Evolutionary conservation across 768 basidiomycete species (phyloP), one percentile per base, ranked within the genome.

Genomic region (Suillus fuscotomentosus): DNA sequence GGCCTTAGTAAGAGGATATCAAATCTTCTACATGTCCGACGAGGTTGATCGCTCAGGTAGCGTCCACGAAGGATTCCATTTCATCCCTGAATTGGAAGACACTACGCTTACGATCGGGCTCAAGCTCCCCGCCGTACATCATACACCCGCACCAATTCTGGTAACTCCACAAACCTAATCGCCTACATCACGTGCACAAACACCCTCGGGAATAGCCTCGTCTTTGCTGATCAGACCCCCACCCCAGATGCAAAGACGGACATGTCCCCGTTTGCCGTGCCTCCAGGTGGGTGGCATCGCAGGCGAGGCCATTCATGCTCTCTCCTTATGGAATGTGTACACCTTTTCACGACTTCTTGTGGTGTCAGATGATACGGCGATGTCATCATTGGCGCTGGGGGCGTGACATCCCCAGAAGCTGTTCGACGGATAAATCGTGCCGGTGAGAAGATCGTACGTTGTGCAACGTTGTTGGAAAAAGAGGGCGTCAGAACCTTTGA

Each of bases 121-220:
- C 60, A 94, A 94, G 74, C 81, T 94, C 41, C 88, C 93, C 31
- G 1, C 93, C 92, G 27, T 94, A 87, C 72, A 82, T 87, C 42
- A 83, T 84, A 86, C 61, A 76, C 80, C 41, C 67, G 60, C 10
- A 17, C 50, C 17, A 64, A 69, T 53, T 56, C 63, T 14, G 70
- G 62, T 17, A 63, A 62, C 50, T 67, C 71, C 20, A 60, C 69
- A 43, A 82, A 82, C 64, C 84, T 89, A 9, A 80, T 94, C 66
- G 82, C 90, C 13, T 95, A 92, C 76, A 71, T 94, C 70, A 90
- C 90, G 14, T 88, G 89, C 70, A 92, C 90, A 31, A 94, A 94
- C 71, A 94, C 92, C 3, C 81, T 95, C 20, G 92, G 92, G 31
- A 87, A 84, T 63, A 80, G 85, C 39, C 75, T 94, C 59, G 76